Conservation (phyloP, 805 yeast species). For the Tetrapisispora fleetii region DNA sequence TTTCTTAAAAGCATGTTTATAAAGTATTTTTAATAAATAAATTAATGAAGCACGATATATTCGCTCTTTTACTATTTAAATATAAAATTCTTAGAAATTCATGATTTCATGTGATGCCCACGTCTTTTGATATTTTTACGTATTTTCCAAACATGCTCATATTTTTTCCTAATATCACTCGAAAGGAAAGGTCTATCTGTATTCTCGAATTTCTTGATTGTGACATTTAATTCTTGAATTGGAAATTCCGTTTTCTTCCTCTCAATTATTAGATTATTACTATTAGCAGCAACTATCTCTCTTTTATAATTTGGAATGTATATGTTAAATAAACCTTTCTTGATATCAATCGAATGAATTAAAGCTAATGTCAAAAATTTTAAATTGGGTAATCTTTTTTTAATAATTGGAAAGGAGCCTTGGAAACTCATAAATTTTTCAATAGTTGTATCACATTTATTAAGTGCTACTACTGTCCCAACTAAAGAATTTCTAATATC, state of each 20-base stretch:
- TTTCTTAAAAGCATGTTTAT: conserved; percentile 1
- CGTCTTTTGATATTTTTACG: conserved; percentile 46
- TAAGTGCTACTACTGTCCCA: conserved; percentile 30
- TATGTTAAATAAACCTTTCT: conserved; percentile 36
- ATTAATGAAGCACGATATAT: neutral
- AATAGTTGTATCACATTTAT: conserved; percentile 4
- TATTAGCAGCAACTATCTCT: conserved; percentile 9
- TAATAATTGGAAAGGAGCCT: conserved; percentile 21
- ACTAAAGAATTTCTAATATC: conserved; percentile 30
- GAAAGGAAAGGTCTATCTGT: conserved; percentile 38
- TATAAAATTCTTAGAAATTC: neutral
- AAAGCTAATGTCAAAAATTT: conserved; percentile 34
- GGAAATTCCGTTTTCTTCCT: conserved; percentile 66
- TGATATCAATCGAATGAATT: conserved; percentile 53
- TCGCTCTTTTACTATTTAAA: neutral
- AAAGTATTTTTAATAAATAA: neutral
- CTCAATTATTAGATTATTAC: conserved; percentile 35
- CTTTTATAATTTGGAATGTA: conserved; percentile 38
- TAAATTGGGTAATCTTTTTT: neutral
- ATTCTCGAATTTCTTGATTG: conserved; percentile 5
- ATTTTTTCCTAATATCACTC: conserved; percentile 28
- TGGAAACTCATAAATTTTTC: conserved; percentile 1
- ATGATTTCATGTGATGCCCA: conserved; percentile 27
- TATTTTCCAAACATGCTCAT: conserved; percentile 50
- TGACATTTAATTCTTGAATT: conserved; percentile 36